Conservation (phyloP, 2,329 filamentous ascomycete genomes). For the Phoma herbarum region DNA sequence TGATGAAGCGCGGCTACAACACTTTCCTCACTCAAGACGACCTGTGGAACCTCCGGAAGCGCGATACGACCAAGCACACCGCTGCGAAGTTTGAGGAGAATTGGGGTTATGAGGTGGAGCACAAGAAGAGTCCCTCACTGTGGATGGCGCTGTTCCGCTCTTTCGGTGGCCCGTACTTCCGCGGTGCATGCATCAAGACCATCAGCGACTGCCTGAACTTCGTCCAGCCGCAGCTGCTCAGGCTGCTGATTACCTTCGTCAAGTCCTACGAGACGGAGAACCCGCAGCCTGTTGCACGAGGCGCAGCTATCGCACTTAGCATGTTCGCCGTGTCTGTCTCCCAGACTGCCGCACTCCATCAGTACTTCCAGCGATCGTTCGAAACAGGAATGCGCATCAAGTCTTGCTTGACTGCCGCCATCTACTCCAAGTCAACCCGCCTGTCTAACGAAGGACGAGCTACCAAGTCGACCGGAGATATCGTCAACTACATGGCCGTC, state of each 20-base stretch:
- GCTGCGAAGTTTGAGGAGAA: slow-evolving; percentile 73
- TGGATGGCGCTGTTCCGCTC: slow-evolving; percentile 87
- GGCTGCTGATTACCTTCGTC: slow-evolving; percentile 84
- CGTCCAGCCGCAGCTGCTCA: slow-evolving; percentile 87
- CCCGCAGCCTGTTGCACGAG: slow-evolving; percentile 81
- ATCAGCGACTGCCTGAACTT: slow-evolving; percentile 87
- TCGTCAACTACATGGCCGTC: slow-evolving; percentile 99
- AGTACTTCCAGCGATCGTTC: slow-evolving; percentile 96
- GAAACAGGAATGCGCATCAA: slow-evolving; percentile 98
- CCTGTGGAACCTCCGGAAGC: slow-evolving; percentile 86
- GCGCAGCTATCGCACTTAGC: slow-evolving; percentile 83
- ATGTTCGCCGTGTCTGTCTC: slow-evolving; percentile 91
- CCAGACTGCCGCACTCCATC: slow-evolving; percentile 91
- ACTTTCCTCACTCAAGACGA: slow-evolving; percentile 93
- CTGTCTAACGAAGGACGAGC: slow-evolving; percentile 93
- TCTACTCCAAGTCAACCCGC: slow-evolving; percentile 89
- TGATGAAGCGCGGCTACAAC: slow-evolving; percentile 96
- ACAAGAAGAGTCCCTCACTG: slow-evolving; percentile 77
- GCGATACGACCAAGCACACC: slow-evolving; percentile 80
- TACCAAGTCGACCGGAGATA: slow-evolving; percentile 91
- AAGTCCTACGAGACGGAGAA: slow-evolving; percentile 72
- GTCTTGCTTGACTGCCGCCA: slow-evolving; percentile 84
- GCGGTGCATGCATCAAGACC: slow-evolving; percentile 87
- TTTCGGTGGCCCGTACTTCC: slow-evolving; percentile 84
- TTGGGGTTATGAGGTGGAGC: slow-evolving; percentile 78